Base-by-base conservation (phyloP, 2,329 filamentous ascomycete genomes). In the Clonostachys rosea region DNA sequence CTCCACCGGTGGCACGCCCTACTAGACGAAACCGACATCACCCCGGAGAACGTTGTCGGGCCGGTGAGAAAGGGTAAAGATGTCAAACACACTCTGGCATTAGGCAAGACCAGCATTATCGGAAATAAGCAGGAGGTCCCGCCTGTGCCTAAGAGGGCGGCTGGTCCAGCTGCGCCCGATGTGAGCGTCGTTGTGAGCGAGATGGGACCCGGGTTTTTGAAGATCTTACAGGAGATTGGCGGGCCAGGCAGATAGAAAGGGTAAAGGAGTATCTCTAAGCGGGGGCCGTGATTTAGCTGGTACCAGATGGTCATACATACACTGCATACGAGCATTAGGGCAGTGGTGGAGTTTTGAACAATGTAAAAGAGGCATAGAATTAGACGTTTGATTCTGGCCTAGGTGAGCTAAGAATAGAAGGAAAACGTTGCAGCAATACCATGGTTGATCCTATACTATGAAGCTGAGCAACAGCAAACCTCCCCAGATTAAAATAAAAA, bases 1-100 rank as follows among this genome's bases (percentile, higher is more conserved):
- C 76, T 91, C 20, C 74, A 79, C 2, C 76, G 82, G 44, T 91
- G 88, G 87, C 84, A 90, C 59, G 70, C 78, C 1, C 69, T 91
- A 7, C 70, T 91, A 4, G 84, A 91, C 59, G 69, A 75, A n/a
- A 88, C 87, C 0, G 62, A 75, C 42, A 83, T 91, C 50, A 87
- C 85, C 2, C 86, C 88, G 0, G 74, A 68, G 0, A 71, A 66
- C 2, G 62, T 71, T 0, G 59, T 65, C 2, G 84, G 84, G 0
- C 67, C 70, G 2, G 62, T 84, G 1, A 72, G 86, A 1, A 59
- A 52, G 8, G 81, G 80, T 13, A 73, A 66, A 34, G 77, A 81
- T 16, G 75, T 81, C 30, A 76, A 70, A 58, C 62, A 66, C 39
- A 51, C 59, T 20, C 61, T 65, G 39, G 65, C 67, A 6, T 64